Evolutionary conservation across 768 basidiomycete species (phyloP).

Genomic region (Amanita pseudoporphyria): DNA sequence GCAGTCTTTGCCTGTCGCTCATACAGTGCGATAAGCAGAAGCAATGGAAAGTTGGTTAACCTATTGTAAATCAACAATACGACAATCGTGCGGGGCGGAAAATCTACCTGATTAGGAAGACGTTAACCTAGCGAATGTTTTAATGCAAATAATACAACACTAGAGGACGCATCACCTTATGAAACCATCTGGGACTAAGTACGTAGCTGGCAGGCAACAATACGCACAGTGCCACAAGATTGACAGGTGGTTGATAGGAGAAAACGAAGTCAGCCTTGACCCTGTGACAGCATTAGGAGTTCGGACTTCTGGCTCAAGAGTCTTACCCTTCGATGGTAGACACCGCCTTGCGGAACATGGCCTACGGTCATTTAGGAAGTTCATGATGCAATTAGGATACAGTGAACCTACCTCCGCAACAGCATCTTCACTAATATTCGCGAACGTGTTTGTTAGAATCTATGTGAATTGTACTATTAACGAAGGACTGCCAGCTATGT

Average conservation of each 20-base stretch:
- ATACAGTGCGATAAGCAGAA: constrained; percentile 73
- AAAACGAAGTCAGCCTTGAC: constrained; percentile 90
- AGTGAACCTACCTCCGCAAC: constrained; percentile 61
- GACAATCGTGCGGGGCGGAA: background rate
- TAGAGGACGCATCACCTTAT: constrained; percentile 52
- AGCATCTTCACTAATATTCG: constrained; percentile 88
- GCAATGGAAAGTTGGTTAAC: constrained; percentile 75
- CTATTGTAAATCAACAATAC: constrained; percentile 23
- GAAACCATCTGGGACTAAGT: constrained; percentile 93
- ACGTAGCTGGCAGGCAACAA: constrained; percentile 84
- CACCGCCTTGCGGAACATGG: constrained; percentile 92
- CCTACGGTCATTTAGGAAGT: constrained; percentile 32
- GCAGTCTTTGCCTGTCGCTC: constrained; percentile 74
- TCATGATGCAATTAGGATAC: background rate
- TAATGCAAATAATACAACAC: constrained; percentile 10
- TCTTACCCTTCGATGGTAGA: constrained; percentile 85
- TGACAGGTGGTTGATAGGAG: constrained; percentile 91
- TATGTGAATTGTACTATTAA: constrained; percentile 17
- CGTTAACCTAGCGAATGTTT: constrained; percentile 51
- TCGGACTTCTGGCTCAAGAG: background rate
- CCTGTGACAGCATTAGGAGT: constrained; percentile 17
- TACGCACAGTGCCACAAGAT: constrained; percentile 75
- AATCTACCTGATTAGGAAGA: constrained; percentile 70
- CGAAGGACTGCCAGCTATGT: background rate
- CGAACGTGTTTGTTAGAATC: constrained; percentile 95